Base-by-base conservation (phyloP, 1,139 yeast species). In the Trichomonascaceae sp. region DNA sequence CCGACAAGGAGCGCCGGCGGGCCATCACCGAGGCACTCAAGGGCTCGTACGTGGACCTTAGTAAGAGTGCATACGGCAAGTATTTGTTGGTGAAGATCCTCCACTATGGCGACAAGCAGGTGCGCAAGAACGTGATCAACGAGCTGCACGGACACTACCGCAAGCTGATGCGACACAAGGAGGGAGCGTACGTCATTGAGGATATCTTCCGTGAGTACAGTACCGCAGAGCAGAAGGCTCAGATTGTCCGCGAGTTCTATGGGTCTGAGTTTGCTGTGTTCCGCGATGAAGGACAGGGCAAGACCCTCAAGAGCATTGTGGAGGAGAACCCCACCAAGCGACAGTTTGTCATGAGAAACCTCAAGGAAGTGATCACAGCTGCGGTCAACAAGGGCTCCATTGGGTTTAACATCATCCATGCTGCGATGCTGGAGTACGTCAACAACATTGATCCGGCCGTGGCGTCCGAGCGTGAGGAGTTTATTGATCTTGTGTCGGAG, bases 161-260 rank as follows among this genome's bases (percentile, higher is more conserved):
- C 56, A 87, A 84, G 58, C 67, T 89, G 44, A 85, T 89, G 92
- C 76, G 93, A 66, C 97, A 89, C 60, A 78, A 79, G 61, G 97
- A 89, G 66, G 98, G 97, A 60, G 97, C 97, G n/a, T 85, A 89
- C 51, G 97, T 89, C 27, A 87, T 87, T 43, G 97, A 89, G 61
- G 98, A 89, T 65, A 69, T 85, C 48, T 89, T 68, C 55, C 82
- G 85, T 18, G 73, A 85, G 44, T 89, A 87, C 57, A 73, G 95
- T 4, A 74, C 85, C 18, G 70, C 78, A 29, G 82, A 76, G 42
- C 97, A 89, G 60, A 81, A 74, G 57, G 72, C 74, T 36, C 95
- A 84, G 59, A 85, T 89, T 77, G 73, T 89, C 44, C 74, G 93
- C 56, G 97, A 89, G 58, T 89, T 89, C 54, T 89, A 93, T 82